Conservation (phyloP, 192 early-diverging fungal species). For the Coemansia sp. region DNA sequence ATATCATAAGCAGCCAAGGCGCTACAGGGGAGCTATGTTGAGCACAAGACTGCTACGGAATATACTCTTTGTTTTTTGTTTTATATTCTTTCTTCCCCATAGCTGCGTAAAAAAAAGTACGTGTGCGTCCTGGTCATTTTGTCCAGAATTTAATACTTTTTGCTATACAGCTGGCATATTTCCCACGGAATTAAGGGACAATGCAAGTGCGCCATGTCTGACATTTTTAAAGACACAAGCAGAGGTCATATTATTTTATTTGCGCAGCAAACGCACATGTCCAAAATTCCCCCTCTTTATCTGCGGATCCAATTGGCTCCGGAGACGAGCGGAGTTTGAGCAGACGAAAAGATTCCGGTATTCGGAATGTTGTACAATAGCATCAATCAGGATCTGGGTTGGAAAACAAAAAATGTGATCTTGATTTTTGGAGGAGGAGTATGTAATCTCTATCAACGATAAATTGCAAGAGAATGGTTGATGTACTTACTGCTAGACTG, state of each 20-base stretch:
- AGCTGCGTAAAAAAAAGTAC: background rate
- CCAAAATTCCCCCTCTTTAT: background rate
- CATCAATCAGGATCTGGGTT: background rate
- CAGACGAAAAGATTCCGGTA: background rate
- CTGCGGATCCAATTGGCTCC: background rate
- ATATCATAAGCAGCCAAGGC: background rate
- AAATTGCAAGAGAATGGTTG: background rate
- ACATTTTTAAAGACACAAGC: background rate
- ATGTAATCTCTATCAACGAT: background rate
- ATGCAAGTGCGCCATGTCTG: background rate
- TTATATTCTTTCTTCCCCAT: background rate
- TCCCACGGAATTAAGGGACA: slow-evolving; percentile 3
- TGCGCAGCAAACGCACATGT: background rate
- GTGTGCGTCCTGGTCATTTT: background rate
- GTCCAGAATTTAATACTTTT: background rate
- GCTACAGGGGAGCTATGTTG: background rate
- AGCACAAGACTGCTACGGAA: background rate
- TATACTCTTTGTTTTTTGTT: background rate
- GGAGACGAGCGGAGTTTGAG: background rate
- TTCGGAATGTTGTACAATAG: background rate
- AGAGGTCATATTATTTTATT: background rate
- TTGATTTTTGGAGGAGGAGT: too few relatives aligned
- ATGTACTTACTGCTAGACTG: slow-evolving; percentile 66
- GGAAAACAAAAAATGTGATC: background rate
- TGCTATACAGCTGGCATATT: background rate